Evolutionary conservation across 768 basidiomycete species (phyloP).

Genomic region (Calocybe cyanea): DNA sequence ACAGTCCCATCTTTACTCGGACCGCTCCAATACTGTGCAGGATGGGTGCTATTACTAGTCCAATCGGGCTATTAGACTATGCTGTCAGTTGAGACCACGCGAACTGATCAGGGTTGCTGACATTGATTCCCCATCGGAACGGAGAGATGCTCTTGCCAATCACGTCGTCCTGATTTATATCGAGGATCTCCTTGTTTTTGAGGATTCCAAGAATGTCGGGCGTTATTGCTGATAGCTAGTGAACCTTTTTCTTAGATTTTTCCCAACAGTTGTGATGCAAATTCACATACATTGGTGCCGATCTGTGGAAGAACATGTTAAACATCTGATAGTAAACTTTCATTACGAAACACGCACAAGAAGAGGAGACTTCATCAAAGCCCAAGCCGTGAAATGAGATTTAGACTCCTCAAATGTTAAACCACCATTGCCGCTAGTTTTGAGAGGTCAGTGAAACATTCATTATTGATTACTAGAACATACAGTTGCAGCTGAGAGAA

Average conservation of each 20-base stretch:
- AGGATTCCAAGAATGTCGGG: slow-evolving; percentile 51
- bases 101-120: too few relatives aligned
- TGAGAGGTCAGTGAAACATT: not conserved
- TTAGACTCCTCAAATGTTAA: slow-evolving; percentile 61
- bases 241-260: not conserved
- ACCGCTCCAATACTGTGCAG: slow-evolving; percentile 67
- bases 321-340: not conserved
- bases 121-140: slow-evolving; percentile 64
- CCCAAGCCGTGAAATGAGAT: slow-evolving; percentile 72
- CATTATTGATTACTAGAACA: slow-evolving; percentile 5
- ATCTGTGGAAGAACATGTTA: slow-evolving; percentile 2
- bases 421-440: slow-evolving; percentile 55
- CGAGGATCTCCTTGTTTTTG: slow-evolving; percentile 60
- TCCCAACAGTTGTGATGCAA: not conserved
- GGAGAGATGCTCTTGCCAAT: slow-evolving; percentile 60
- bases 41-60: slow-evolving; percentile 40
- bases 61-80: slow-evolving; percentile 27
- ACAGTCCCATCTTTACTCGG: slow-evolving; percentile 55
- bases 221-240: slow-evolving; percentile 42
- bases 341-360: slow-evolving; percentile 26
- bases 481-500: slow-evolving; percentile 51
- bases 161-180: slow-evolving; percentile 66
- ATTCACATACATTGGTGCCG: slow-evolving; percentile 11
- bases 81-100: too few relatives aligned
- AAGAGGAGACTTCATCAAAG: slow-evolving; percentile 62